Percentiles rank a stretch among this genome's conserved stretches.
Conservation (phyloP, 108 stramenopile species). For the Skeletonema tropicum region DNA sequence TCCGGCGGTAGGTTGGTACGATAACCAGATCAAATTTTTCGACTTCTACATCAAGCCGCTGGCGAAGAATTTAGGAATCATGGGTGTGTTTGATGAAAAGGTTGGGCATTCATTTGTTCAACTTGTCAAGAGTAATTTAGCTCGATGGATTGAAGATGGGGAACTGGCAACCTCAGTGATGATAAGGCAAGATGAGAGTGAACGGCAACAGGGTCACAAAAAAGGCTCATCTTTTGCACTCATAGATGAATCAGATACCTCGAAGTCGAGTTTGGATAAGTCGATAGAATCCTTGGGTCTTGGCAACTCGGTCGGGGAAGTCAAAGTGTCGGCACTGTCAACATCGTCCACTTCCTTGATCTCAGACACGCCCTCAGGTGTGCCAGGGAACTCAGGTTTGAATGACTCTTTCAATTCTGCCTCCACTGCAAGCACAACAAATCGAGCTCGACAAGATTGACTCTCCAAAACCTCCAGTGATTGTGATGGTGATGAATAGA, state of each 20-base stretch:
- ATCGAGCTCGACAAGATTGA: background rate
- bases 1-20: constrained; percentile 70
- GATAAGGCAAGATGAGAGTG: constrained; percentile 10
- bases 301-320: background rate
- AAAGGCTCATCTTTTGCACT: background rate
- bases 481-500: background rate
- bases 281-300: constrained; percentile 1
- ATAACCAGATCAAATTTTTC: constrained; percentile 78
- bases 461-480: background rate
- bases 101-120: constrained; percentile 21
- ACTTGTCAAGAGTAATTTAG: constrained; percentile 16
- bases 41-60: constrained; percentile 77
- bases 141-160: constrained; percentile 18
- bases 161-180: background rate
- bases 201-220: background rate
- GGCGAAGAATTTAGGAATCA: constrained; percentile 66
- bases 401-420: background rate
- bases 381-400: background rate
- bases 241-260: background rate
- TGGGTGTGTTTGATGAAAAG: constrained; percentile 65
- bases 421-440: constrained; percentile 6
- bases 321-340: background rate
- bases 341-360: background rate
- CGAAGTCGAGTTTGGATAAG: background rate
- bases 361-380: background rate